Evolutionary conservation across 176 grass and related monocot species (phyloP).

Genomic region (Carex scoparia): DNA sequence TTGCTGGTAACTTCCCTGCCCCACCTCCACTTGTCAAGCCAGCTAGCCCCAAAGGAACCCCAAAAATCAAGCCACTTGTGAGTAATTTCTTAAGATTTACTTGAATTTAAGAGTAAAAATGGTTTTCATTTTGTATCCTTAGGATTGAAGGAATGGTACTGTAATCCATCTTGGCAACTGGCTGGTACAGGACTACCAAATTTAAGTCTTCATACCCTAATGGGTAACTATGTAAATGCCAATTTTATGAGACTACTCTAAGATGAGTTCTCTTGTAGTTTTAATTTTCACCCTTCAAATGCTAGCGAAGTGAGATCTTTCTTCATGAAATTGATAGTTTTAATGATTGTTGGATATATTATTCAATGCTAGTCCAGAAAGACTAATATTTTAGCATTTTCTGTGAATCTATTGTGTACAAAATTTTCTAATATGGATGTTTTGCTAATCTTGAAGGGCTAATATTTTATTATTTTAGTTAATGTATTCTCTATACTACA

Average conservation of each 20-base stretch:
- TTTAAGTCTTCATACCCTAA: not conserved
- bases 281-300: not conserved
- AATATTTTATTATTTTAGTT: not conserved
- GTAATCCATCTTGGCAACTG: not conserved
- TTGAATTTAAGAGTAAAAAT: not conserved
- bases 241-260: not conserved
- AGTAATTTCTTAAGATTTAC: constrained; percentile 16
- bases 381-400: constrained; percentile 3
- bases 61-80: constrained; percentile 71
- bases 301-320: not conserved
- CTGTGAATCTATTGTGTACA: constrained; percentile 3
- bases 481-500: constrained; percentile 1
- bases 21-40: constrained; percentile 47
- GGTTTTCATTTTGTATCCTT: not conserved
- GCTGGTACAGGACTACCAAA: not conserved
- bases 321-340: not conserved
- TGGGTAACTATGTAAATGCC: not conserved
- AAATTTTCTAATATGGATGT: not conserved
- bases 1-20: constrained; percentile 61
- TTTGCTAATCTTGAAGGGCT: not conserved
- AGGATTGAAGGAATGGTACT: not conserved
- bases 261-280: not conserved
- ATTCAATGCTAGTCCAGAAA: not conserved
- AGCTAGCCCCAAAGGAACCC: constrained; percentile 65
- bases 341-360: not conserved